Conservation (phyloP, 2,329 filamentous ascomycete genomes). For the Aspergillus pseudoglaucus region DNA sequence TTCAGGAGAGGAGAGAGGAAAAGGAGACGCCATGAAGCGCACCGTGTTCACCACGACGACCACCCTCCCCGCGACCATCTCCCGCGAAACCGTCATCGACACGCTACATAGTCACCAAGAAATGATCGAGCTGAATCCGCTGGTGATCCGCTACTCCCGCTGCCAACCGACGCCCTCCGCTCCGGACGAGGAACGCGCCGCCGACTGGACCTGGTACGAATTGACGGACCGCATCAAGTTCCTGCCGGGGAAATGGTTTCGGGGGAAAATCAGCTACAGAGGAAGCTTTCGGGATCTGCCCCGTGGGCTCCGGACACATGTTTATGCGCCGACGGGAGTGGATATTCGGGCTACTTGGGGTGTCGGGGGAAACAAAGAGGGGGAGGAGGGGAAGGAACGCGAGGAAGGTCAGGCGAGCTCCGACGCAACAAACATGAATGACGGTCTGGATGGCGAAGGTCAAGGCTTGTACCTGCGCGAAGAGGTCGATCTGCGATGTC, state of each 20-base stretch:
- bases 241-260: slow-evolving; percentile 59
- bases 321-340: slow-evolving; percentile 74
- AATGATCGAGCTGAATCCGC: slow-evolving; percentile 84
- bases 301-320: slow-evolving; percentile 71
- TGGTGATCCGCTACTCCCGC: slow-evolving; percentile 65
- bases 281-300: slow-evolving; percentile 71
- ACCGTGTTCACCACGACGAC: slow-evolving; percentile 72
- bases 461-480: slow-evolving; percentile 74
- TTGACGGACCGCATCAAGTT: slow-evolving; percentile 72
- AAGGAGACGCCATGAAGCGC: slow-evolving; percentile 41
- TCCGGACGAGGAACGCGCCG: slow-evolving; percentile 59
- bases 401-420: slow-evolving; percentile 59
- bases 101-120: slow-evolving; percentile 71
- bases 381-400: slow-evolving; percentile 58
- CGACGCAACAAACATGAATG: slow-evolving; percentile 42
- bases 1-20: too few relatives aligned
- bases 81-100: slow-evolving; percentile 62
- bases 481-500: slow-evolving; percentile 77
- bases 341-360: slow-evolving; percentile 75
- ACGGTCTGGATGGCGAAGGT: neutral
- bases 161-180: slow-evolving; percentile 63
- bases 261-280: slow-evolving; percentile 67
- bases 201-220: slow-evolving; percentile 65
- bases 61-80: slow-evolving; percentile 63
- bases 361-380: slow-evolving; percentile 63